phyloP scores from a whole-genome alignment of 306 rosid species.

The Cucumis melo region DNA sequence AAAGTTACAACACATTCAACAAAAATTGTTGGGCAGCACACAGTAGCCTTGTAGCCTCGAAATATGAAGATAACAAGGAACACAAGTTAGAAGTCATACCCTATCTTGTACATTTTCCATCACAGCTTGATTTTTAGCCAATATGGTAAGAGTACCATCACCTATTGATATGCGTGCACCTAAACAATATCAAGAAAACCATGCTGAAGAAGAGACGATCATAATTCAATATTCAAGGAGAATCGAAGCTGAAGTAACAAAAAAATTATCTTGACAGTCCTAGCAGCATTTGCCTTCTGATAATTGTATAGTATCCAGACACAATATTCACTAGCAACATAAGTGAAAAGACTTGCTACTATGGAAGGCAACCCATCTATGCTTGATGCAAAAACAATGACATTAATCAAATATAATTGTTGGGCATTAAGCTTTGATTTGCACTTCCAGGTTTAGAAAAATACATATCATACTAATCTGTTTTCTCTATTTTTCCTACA shows the following conservation, averaged over 20 bases:
- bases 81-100: slow-evolving; percentile 25
- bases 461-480: background rate
- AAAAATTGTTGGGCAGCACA: background rate
- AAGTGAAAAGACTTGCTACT: background rate
- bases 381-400: background rate
- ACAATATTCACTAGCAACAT: background rate
- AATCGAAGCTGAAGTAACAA: background rate
- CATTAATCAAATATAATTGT: background rate
- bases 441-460: background rate
- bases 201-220: background rate
- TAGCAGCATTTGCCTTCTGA: background rate
- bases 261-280: background rate
- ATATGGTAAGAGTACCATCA: slow-evolving; percentile 80
- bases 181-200: slow-evolving; percentile 14
- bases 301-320: background rate
- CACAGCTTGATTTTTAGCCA: slow-evolving; percentile 63
- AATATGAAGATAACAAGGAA: background rate
- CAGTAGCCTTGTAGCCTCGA: background rate
- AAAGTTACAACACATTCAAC: background rate
- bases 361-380: background rate
- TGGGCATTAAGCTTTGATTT: background rate
- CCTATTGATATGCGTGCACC: slow-evolving; percentile 81
- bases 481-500: too few relatives aligned
- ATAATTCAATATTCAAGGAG: background rate
- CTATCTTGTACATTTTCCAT: slow-evolving; percentile 73